Evolutionary conservation across 371 early-diverging fungal genomes (phyloP), one percentile per base, ranked within the genome.

Genomic region (Mucor mucedo): DNA sequence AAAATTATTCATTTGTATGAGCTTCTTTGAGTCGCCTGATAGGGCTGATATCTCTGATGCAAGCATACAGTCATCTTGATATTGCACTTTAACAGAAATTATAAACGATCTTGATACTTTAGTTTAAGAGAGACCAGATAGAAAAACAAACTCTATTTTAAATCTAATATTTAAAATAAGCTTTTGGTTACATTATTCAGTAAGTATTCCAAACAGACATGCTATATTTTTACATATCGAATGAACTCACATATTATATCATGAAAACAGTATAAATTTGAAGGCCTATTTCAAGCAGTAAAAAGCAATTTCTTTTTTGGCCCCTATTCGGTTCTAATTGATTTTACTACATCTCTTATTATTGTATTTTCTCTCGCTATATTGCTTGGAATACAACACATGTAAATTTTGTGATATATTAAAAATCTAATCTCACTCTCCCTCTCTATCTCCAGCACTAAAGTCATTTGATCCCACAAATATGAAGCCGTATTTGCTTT

Each of bases 311-410:
- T 29, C 35, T 52, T 52, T 30, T 29, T 52, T 52, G 27, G 35
- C 13, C 52, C 52, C 11, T 48, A 29, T 16, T 48, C 21, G 11
- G 28, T 48, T 48, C 48, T 48, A 48, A 48, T 48, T 48, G 48
- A 21, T 48, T 48, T 48, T 48, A 48, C 48, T 48, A 48, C 11
- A 48, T 48, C 48, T 48, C 4, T 48, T 48, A 16, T 48, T 48
- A 48, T 48, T 48, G 21, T 48, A 48, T 48, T 48, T 48, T 48
- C 48, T 48, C 48, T 48, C 48, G 48, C 48, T 48, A 10, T 48
- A n/a, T 48, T 48, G 6, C 48, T 48, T 48, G 48, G 48, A 48
- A 48, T 48, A 48, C 16, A 48, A 48, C 28, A 27, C 48, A 48
- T 21, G 21, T 48, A 48, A 48, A 48, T 14, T 16, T 48, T 6